Base-by-base conservation (phyloP, 2,329 filamentous ascomycete genomes). In the Cyphellophora europaea region DNA sequence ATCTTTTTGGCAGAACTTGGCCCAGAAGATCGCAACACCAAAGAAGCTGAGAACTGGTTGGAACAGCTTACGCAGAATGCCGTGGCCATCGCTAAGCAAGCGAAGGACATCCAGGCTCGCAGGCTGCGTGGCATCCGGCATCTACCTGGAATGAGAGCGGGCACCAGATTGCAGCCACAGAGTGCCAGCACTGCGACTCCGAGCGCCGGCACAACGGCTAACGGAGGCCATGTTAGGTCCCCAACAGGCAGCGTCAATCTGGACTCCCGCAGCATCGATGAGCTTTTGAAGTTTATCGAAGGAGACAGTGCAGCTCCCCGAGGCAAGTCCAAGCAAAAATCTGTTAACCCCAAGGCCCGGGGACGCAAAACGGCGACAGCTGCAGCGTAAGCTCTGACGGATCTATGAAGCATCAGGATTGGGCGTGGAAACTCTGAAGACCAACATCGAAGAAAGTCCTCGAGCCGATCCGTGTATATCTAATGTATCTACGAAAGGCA, bases 31-130 rank as follows among this genome's bases (percentile, higher is more conserved):
- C 86, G 88, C 61, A 96, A 98, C 67, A 98, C 91, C 44, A 95
- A 94, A 67, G 91, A 98, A 59, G 89, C 91, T 2, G 88, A 94
- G 66, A 84, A 76, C 53, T 98, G 91, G 91, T 75, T 96, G 15
- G 86, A 94, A 61, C 88, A 94, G 61, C 74, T 98, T 40, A 96
- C 89, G 1, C 84, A 93, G 60, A 95, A 93, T 52, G 91, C 91
- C 29, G 91, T 98, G 27, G 82, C 78, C 19, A 87, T 96, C 48
- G 89, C 88, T 33, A 95, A 93, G 67, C 87, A 93, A 53, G 82
- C 85, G 41, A 93, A 94, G 65, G 83, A 91, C 45, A 70, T 84
- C 23, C 79, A 91, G 59, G 77, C 78, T 31, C 77, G 81, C 37
- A 74, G 82, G 41, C 69, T 88, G 28, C 77, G 79, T 41, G 66